A percentile compares a stretch with the other conserved stretches of the same genome.
Conservation (phyloP, 441 rosid species). For the Corymbia calophylla region DNA sequence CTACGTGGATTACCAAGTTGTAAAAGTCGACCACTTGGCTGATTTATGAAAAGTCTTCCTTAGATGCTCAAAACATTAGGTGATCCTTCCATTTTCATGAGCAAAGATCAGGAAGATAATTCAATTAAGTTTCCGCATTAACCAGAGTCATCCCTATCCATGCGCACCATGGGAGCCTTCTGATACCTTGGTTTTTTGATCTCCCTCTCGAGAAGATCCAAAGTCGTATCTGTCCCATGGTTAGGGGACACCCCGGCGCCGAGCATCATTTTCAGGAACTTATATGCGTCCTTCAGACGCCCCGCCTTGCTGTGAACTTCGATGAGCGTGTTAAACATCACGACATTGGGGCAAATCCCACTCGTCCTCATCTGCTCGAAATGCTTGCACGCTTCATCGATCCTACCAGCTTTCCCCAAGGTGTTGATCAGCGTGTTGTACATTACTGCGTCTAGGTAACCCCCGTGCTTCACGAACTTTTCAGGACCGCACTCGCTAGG, state of each 20-base stretch:
- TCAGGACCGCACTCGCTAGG: constrained; percentile 58
- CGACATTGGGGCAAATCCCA: constrained; percentile 74
- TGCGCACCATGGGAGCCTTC: constrained; percentile 49
- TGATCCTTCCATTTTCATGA: not conserved
- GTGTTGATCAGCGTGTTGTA: constrained; percentile 79
- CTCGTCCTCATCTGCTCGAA: constrained; percentile 66
- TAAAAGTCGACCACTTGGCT: no score
- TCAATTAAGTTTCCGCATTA: not conserved
- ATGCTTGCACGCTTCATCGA: constrained; percentile 55
- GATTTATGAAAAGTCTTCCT: no score
- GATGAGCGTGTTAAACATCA: constrained; percentile 72
- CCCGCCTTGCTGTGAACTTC: constrained; percentile 83
- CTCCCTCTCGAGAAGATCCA: constrained; percentile 71
- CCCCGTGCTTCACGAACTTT: constrained; percentile 67
- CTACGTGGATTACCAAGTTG: no score
- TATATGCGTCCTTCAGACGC: constrained; percentile 58
- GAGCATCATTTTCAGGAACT: constrained; percentile 62
- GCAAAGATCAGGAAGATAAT: not conserved
- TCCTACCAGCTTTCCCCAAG: constrained; percentile 65
- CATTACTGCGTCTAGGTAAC: constrained; percentile 77
- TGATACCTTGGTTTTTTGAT: constrained; percentile 55
- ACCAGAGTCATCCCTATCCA: constrained; percentile 15
- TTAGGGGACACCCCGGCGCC: constrained; percentile 74
- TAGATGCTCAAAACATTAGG: not conserved
- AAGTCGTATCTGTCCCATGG: constrained; percentile 71